Evolutionary conservation across 2,329 filamentous ascomycete species (phyloP).

Genomic region (Claviceps monticola): DNA sequence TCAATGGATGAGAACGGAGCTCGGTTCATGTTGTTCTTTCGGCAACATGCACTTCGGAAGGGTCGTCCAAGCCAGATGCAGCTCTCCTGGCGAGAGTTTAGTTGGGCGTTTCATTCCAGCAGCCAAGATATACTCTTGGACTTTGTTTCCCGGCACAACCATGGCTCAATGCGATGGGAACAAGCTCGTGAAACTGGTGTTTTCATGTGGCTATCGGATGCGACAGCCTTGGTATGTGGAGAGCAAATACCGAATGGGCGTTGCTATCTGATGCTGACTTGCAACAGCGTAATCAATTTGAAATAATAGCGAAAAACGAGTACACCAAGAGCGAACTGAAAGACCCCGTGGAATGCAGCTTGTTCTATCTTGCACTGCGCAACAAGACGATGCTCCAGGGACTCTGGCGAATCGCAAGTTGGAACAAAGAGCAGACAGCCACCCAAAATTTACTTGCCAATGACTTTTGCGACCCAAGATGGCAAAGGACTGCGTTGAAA

Average conservation of each 20-base stretch:
- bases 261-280: constrained; percentile 5
- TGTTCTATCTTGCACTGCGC: constrained; percentile 80
- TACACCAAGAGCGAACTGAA: constrained; percentile 80
- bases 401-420: constrained; percentile 85
- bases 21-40: constrained; percentile 76
- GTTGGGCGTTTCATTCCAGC: constrained; percentile 71
- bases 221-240: constrained; percentile 55
- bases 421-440: constrained; percentile 72
- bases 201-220: constrained; percentile 87
- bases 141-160: constrained; percentile 66
- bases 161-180: constrained; percentile 70
- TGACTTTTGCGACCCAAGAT: constrained; percentile 76
- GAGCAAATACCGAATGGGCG: not conserved
- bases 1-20: constrained; percentile 86
- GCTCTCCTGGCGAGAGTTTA: constrained; percentile 67
- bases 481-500: constrained; percentile 81
- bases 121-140: constrained; percentile 85
- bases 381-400: constrained; percentile 87
- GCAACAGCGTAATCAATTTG: constrained; percentile 51
- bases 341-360: constrained; percentile 78
- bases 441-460: constrained; percentile 76
- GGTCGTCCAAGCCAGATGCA: constrained; percentile 48
- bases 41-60: constrained; percentile 62
- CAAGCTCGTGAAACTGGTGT: constrained; percentile 76
- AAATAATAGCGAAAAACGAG: constrained; percentile 81